Evolutionary conservation across 1,284 basidiomycete genomes (phyloP), one percentile per base, ranked within the genome.

Genomic region (Marasmius oreades): DNA sequence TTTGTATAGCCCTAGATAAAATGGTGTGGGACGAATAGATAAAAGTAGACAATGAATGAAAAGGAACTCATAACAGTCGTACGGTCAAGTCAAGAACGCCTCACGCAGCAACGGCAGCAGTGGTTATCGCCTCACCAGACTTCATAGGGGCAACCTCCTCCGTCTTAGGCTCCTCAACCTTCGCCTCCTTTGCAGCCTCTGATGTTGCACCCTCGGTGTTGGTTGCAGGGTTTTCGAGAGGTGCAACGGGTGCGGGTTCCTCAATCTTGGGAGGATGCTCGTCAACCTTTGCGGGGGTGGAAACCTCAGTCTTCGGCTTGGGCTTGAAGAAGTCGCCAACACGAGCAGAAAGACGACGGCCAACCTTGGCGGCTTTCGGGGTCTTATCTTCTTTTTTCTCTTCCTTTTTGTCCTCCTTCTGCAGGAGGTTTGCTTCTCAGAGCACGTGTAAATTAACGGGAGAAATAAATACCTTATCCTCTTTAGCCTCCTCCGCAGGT

Each of bases 181-280:
- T 42, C n/a, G 20, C 68, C 24, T 64, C 67, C 36, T 66, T 61
- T 24, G 68, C 68, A 43, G 66, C 58, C 11, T 57, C 63, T 64
- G 71, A 69, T 43, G 72, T 63, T 61, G 72, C 73, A 56, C 73
- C 69, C 24, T 64, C 67, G 33, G 73, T 63, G 50, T 75, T 74
- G 51, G 75, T 67, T n/a, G 77, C 84, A 26, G 86, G 87, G 72
- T 88, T 83, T 74, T 91, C 90, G 59, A 90, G 77, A 61, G 88
- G 87, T 56, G 86, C 86, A 60, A 89, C 84, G 28, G 85, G 86
- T 52, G 77, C 66, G 51, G 88, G 86, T 74, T 90, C 85, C 56
- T 88, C 88, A 61, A 90, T 86, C 77, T 86, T 87, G 55, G 86
- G 86, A 28, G 89, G 88, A 65, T 87, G 80, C 76, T 89, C 88